These are phyloP conservation scores for Melocanna baccifera DNA, from an alignment of 176 grass and related monocot species.

Conservation along the genomic window DNA sequence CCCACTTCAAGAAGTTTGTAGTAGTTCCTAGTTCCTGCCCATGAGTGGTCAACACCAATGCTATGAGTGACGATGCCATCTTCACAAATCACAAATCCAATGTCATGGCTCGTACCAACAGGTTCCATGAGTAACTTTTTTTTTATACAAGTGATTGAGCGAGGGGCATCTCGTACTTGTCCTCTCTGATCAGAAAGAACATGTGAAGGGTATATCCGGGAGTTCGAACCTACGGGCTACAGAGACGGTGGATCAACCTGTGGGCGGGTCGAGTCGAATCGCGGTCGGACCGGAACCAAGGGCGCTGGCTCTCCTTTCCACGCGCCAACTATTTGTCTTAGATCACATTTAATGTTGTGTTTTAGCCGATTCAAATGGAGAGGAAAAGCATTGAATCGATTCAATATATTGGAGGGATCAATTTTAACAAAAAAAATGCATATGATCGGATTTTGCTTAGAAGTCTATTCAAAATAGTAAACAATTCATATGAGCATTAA, in stretches of 20 bases:
- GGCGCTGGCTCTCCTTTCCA: background rate
- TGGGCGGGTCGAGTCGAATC: slow-evolving; percentile 24
- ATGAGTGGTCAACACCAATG: too few species aligned
- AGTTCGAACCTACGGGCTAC: background rate
- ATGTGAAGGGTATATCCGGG: slow-evolving; percentile 6
- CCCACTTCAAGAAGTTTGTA: too few species aligned
- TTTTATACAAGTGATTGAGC: background rate
- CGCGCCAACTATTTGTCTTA: background rate
- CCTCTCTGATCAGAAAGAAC: background rate
- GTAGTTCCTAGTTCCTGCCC: too few species aligned
- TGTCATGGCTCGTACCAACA: background rate
- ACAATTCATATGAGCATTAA: too few species aligned
- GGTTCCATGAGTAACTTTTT: background rate
- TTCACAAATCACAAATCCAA: background rate
- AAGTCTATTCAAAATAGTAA: too few species aligned
- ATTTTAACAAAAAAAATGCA: too few species aligned
- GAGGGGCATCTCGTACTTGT: background rate
- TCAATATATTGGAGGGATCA: too few species aligned
- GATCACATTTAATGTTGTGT: too few species aligned
- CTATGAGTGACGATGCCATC: background rate
- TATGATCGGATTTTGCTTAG: too few species aligned
- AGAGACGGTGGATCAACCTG: background rate
- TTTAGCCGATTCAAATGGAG: too few species aligned
- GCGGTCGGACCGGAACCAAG: slow-evolving; percentile 17
- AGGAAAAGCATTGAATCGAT: too few species aligned